phyloP scores from a whole-genome alignment of 2,329 filamentous ascomycete species.

The Immersiporthe knoxdaviesiana region DNA sequence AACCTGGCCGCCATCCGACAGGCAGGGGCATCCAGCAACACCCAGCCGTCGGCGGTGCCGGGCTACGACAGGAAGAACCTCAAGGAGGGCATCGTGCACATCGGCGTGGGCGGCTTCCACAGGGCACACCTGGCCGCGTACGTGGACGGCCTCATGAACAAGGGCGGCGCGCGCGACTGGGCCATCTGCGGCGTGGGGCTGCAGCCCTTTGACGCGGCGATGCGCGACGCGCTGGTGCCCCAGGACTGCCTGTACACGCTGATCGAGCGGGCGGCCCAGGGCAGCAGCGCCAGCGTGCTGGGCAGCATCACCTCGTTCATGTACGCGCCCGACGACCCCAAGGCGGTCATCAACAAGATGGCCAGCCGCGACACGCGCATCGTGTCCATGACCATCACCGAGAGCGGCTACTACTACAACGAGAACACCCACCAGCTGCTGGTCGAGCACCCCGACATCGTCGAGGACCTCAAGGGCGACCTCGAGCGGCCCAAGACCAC shows the following conservation, averaged over 20 bases:
- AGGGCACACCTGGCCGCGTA: conserved; percentile 58
- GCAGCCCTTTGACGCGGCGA: conserved; percentile 52
- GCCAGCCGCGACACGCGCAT: conserved; percentile 57
- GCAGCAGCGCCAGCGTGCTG: conserved; percentile 51
- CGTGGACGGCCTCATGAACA: conserved; percentile 51
- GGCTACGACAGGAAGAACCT: conserved; percentile 49
- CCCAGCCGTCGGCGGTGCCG: conserved; percentile 33
- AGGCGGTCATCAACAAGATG: conserved; percentile 59
- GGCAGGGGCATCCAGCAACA: neutral
- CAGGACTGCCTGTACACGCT: conserved; percentile 59
- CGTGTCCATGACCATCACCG: conserved; percentile 59
- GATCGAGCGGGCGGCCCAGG: conserved; percentile 56
- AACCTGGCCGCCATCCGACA: conserved; percentile 2
- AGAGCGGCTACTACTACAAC: conserved; percentile 61
- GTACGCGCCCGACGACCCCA: conserved; percentile 54
- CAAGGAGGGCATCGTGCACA: conserved; percentile 58
- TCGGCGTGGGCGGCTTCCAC: conserved; percentile 60
- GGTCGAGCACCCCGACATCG: conserved; percentile 52
- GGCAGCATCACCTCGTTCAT: conserved; percentile 58
- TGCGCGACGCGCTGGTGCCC: conserved; percentile 52
- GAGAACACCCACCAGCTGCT: conserved; percentile 59
- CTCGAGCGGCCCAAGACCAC: conserved; percentile 49
- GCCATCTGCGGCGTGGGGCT: conserved; percentile 57
- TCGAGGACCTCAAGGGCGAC: conserved; percentile 51
- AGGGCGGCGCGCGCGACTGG: conserved; percentile 49